These are phyloP conservation scores for Colletotrichum cordylinicola DNA, from an alignment of 2,329 filamentous ascomycete genomes.

Conservation along the genomic window DNA sequence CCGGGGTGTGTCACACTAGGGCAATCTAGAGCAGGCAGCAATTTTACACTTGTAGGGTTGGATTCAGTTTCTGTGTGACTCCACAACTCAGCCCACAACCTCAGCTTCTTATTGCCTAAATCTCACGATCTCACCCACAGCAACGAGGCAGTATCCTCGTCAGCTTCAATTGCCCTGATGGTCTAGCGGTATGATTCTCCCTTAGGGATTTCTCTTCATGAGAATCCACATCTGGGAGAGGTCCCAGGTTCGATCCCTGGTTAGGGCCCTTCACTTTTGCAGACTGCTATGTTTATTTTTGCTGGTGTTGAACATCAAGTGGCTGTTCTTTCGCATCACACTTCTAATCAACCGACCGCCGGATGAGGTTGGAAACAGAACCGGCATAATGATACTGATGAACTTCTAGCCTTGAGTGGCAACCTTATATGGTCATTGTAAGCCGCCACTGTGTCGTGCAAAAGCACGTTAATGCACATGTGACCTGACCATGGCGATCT, in stretches of 20 bases:
- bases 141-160: background rate
- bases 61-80: background rate
- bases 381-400: background rate
- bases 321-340: background rate
- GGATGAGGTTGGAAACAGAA: background rate
- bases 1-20: background rate
- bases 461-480: background rate
- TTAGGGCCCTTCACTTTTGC: background rate
- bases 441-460: background rate
- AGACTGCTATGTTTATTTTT: background rate
- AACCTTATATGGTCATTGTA: background rate
- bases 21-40: background rate
- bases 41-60: background rate
- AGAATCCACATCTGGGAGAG: background rate
- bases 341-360: background rate
- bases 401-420: background rate
- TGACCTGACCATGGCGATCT: background rate
- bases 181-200: background rate
- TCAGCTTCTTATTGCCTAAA: background rate
- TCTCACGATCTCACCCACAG: rapidly evolving
- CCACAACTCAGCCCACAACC: background rate
- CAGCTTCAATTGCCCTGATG: background rate
- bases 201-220: background rate
- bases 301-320: background rate
- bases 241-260: background rate